Conservation (phyloP, 306 rosid genomes). For the Hippophae gyantsensis region DNA sequence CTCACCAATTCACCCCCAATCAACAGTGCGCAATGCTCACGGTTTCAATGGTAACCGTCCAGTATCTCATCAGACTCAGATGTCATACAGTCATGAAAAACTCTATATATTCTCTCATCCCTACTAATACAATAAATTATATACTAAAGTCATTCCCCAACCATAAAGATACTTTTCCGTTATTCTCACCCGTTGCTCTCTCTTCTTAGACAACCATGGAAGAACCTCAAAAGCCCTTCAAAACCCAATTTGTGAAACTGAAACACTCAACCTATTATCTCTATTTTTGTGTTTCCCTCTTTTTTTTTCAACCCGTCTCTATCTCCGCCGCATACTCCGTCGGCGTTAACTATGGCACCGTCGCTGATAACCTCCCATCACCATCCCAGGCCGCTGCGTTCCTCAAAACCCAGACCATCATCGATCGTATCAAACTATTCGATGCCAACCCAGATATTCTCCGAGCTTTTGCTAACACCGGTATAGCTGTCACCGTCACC, state of each 20-base stretch:
- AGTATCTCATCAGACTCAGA: too few species aligned
- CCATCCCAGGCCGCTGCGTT: constrained; percentile 55
- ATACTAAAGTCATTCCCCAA: too few species aligned
- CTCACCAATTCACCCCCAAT: too few species aligned
- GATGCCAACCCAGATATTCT: constrained; percentile 62
- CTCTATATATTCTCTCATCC: too few species aligned
- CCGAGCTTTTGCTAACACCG: constrained; percentile 52
- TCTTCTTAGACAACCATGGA: constrained; percentile 28
- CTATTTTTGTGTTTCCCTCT: constrained; percentile 9
- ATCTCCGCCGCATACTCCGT: constrained; percentile 26
- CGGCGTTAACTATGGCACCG: constrained; percentile 89
- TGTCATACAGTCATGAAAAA: too few species aligned
- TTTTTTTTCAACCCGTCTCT: constrained; percentile 6
- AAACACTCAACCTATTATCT: background rate
- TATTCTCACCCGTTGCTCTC: background rate
- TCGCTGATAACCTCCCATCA: constrained; percentile 67
- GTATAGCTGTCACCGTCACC: constrained; percentile 51
- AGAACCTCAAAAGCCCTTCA: background rate
- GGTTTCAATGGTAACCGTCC: too few species aligned
- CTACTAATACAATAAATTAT: too few species aligned
- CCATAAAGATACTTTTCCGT: too few species aligned
- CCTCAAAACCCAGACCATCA: constrained; percentile 61
- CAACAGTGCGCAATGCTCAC: too few species aligned
- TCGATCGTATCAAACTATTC: constrained; percentile 62
- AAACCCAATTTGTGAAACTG: background rate